Base-by-base conservation (phyloP, 371 early-diverging fungal genomes). In the Zychaea mexicana region DNA sequence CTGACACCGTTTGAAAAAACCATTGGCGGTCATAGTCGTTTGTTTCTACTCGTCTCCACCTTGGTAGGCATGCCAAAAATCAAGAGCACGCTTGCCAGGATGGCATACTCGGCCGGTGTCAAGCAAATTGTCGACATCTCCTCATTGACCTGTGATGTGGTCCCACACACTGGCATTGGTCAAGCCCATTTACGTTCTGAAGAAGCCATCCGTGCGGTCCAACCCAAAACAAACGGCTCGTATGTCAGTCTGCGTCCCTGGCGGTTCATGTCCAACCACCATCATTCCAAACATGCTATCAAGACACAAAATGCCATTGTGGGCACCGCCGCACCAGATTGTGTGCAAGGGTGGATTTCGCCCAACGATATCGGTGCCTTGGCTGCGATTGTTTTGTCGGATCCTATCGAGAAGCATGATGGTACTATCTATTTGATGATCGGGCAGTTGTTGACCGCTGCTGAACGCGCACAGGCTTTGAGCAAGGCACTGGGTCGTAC, bases 41-140 rank as follows among this genome's bases (percentile, higher is more conserved):
- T 68, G 1, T 64, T 64, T 52, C 39, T 68, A n/a, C 32, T 64
- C 3, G 32, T 60, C 6, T n/a, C 4, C 22, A 64, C 59, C 27
- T 22, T 64, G 8, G 27, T 4, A 13, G 8, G 45, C 32, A 39
- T 62, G 54, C 17, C 33, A 17, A 9, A n/a, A 8, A 54, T 36
- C 7, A 54, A 53, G 53, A 27, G 15, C 3, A 8, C 8, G 0
- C 17, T 65, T 42, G 65, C 60, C 0, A 55, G 27, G 2, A 47
- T 60, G 3, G 76, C 72, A 5, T 75, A 75, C 45, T 67, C 38
- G 17, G 70, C 76, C 3, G 76, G 74, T 21, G 65, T 78, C 1
- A 46, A 68, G 26, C 79, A 78, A 56, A 55, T 78, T 0, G 69
- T 78, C 4, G 71, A 73, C 39, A 63, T 78, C 6, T 78, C 73